Percentiles rank a stretch among this genome's conserved stretches.
These are phyloP conservation scores for Solanum commersonii DNA, from an alignment of 257 asterid genomes.

Conservation along the genomic window DNA sequence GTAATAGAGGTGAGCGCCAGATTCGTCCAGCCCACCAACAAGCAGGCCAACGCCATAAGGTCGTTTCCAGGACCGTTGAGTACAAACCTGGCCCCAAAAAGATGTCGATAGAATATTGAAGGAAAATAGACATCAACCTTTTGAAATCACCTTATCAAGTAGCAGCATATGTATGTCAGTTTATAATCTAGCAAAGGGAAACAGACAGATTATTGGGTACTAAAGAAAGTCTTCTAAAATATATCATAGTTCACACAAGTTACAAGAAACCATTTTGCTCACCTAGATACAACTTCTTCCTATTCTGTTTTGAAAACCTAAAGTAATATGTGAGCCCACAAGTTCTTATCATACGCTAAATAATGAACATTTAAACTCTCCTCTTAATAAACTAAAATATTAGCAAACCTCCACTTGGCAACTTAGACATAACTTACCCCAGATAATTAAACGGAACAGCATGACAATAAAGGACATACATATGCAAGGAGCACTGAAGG, in stretches of 20 bases:
- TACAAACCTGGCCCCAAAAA: constrained; percentile 53
- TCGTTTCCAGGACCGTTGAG: constrained; percentile 96
- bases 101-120: background rate
- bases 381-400: background rate
- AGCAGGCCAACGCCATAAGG: constrained; percentile 94
- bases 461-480: background rate
- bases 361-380: background rate
- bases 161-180: background rate
- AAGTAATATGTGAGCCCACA: background rate
- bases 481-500: background rate
- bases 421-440: background rate
- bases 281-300: background rate
- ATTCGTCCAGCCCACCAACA: constrained; percentile 92
- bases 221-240: background rate
- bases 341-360: background rate
- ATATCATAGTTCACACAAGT: background rate
- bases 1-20: constrained; percentile 94
- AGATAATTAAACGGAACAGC: background rate
- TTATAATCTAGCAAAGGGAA: background rate
- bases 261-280: background rate
- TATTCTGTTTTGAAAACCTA: background rate
- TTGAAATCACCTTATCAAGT: background rate
- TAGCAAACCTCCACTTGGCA: background rate
- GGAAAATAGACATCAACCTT: background rate
- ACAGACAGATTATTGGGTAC: background rate